Evolutionary conservation across 768 basidiomycete genomes (phyloP).

Genomic region (Amanita molliuscula): DNA sequence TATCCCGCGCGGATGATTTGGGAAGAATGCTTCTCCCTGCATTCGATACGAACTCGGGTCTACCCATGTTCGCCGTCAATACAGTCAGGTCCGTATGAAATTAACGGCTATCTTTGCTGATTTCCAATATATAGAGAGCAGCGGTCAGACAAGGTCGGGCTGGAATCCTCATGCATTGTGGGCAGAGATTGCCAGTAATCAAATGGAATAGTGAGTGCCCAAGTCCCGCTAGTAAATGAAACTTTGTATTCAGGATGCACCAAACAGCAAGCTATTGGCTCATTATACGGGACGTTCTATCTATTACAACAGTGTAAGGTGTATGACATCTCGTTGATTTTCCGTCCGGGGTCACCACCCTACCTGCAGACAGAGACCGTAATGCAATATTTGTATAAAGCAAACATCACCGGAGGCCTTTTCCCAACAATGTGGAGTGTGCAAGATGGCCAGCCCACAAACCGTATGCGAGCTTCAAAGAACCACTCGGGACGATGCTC

Average conservation of each 20-base stretch:
- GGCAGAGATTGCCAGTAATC: slow-evolving; percentile 41
- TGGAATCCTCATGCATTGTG: slow-evolving; percentile 23
- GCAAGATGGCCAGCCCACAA: slow-evolving; percentile 29
- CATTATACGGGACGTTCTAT: slow-evolving; percentile 60
- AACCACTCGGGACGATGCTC: background rate
- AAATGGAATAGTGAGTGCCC: slow-evolving; percentile 46
- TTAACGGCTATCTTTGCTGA: background rate
- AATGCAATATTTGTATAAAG: slow-evolving; percentile 40
- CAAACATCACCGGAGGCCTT: slow-evolving; percentile 34
- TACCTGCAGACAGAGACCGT: slow-evolving; percentile 31
- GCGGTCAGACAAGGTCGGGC: slow-evolving; percentile 26
- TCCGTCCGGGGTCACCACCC: slow-evolving; percentile 5
- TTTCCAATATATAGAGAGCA: slow-evolving; percentile 8
- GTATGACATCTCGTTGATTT: too few species aligned
- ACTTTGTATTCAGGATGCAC: slow-evolving; percentile 2
- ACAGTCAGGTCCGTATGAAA: slow-evolving; percentile 32
- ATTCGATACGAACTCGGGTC: slow-evolving; percentile 59
- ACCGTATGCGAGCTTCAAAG: slow-evolving; percentile 9
- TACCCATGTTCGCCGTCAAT: slow-evolving; percentile 63
- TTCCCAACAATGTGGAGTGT: slow-evolving; percentile 46
- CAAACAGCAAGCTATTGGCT: slow-evolving; percentile 61
- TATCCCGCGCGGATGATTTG: slow-evolving; percentile 64
- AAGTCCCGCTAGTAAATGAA: background rate
- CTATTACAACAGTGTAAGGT: slow-evolving; percentile 38
- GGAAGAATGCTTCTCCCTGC: slow-evolving; percentile 58